These are phyloP conservation scores for Dalbergia oliveri DNA, from an alignment of 306 rosid genomes.

Conservation along the genomic window DNA sequence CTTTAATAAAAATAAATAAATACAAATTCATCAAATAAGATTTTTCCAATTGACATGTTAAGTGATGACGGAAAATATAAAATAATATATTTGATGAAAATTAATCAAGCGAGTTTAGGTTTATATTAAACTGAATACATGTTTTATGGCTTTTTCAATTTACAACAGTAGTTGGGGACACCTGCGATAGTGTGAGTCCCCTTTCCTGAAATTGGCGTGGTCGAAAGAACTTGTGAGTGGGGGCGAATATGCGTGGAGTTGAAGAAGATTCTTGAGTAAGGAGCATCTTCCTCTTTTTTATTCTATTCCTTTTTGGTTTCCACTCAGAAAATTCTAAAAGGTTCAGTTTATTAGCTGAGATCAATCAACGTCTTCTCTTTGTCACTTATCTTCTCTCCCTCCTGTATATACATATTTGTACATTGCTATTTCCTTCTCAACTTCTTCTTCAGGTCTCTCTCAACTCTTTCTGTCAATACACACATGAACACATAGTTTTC, in stretches of 20 bases:
- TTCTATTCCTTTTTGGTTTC: conserved; percentile 47
- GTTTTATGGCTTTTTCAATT: too few relatives aligned
- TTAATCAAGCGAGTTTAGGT: too few relatives aligned
- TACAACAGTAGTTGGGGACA: too few relatives aligned
- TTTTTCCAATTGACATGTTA: too few relatives aligned
- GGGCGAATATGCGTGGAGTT: conserved; percentile 61
- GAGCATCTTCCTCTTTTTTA: conserved; percentile 60
- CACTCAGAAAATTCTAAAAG: background rate
- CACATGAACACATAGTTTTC: background rate
- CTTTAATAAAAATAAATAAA: too few relatives aligned
- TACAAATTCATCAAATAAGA: too few relatives aligned
- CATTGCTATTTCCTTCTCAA: conserved; percentile 38
- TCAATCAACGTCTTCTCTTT: conserved; percentile 24
- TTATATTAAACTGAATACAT: too few relatives aligned
- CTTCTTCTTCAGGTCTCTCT: conserved; percentile 56
- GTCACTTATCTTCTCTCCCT: background rate
- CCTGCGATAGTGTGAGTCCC: too few relatives aligned
- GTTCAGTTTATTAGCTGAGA: conserved; percentile 37
- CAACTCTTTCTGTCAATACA: background rate
- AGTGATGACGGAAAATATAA: too few relatives aligned
- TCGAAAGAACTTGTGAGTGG: background rate
- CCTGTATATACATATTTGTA: background rate
- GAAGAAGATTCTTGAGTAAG: conserved; percentile 60
- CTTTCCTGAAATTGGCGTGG: background rate
- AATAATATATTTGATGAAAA: too few relatives aligned